Base-by-base conservation (phyloP, 345 rosid genomes). In the Diplotaxis tenuifolia region DNA sequence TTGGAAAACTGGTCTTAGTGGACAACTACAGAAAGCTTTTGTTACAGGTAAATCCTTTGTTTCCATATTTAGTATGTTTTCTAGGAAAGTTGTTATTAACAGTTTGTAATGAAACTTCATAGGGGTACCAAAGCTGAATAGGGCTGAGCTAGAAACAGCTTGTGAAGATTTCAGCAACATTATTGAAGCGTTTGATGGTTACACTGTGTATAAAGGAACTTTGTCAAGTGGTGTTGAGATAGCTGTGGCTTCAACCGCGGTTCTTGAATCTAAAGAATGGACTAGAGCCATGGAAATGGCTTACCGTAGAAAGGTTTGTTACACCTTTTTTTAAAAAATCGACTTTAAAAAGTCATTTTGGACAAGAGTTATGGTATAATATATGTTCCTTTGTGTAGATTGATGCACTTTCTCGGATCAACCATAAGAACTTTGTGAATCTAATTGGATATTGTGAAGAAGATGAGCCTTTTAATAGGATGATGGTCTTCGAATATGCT, bases 401-500 rank as follows among this genome's bases (percentile, higher is more conserved):
- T 75, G 94, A 83, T 71, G 63, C 83, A 22, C 47, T 96, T 32
- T 96, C 99, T 0, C 77, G 93, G 53, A 59, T 96, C 56, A 92
- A 96, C 80, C 98, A 96, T 65, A 96, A 90, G 83, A 96, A 92
- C 86, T 96, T 90, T 75, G 93, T 89, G 72, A 92, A 96, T 76
- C 90, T 92, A 55, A 85, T 92, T 69, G 98, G 98, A 62, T 90
- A 66, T 36, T 90, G 91, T 19, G 96, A 88, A 79, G 99, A 96
- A 79, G 81, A 90, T 52, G 89, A 88, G 59, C 99, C 97, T 31
- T 96, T 96, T 78, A 83, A 72, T 52, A 84, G 99, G 79, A 90
- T 96, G 98, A 92, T 96, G 97, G 98, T 96, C 73, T 96, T 92
- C n/a, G 99, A 96, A 86, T 90, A 96, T 74, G 98, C 97, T 83